phyloP scores from a whole-genome alignment of 2,329 filamentous ascomycete genomes.

The Ambrosiella cleistominuta region DNA sequence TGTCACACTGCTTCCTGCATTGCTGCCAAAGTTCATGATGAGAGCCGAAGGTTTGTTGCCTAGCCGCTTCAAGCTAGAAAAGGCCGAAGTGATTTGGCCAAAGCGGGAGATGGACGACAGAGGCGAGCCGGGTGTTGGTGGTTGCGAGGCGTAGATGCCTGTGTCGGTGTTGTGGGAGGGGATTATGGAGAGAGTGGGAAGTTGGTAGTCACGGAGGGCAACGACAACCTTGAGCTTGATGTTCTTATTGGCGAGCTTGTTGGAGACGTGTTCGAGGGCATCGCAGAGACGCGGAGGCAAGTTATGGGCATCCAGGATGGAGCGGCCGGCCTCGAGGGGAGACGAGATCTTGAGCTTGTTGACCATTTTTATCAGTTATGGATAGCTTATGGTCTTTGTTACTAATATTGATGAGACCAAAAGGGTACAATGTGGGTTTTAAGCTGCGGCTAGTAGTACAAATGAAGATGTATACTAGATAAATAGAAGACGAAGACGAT shows the following conservation, averaged over 20 bases:
- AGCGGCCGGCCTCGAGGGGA: constrained; percentile 44
- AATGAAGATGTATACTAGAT: neutral
- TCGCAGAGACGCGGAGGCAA: constrained; percentile 36
- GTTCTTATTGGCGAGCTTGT: constrained; percentile 35
- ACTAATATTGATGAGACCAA: neutral
- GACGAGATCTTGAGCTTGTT: constrained; percentile 40
- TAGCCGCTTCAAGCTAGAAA: constrained; percentile 1
- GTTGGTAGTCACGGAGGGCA: constrained; percentile 36
- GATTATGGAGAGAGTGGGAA: constrained; percentile 19
- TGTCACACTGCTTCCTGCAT: neutral
- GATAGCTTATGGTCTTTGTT: neutral
- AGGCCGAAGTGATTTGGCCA: neutral
- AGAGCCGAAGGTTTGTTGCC: neutral
- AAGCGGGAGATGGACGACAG: neutral
- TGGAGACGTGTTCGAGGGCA: constrained; percentile 41
- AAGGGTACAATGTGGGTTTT: neutral
- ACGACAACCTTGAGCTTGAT: constrained; percentile 41
- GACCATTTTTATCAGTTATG: constrained; percentile 24
- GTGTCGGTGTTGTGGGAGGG: constrained; percentile 2
- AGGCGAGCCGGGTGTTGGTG: constrained; percentile 20
- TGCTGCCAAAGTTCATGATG: neutral
- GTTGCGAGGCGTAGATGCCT: constrained; percentile 10
- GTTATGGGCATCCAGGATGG: constrained; percentile 38
- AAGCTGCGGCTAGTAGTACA: neutral
- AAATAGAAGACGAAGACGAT: neutral